Percentiles rank a stretch among this genome's conserved stretches.
These are phyloP conservation scores for Kickxella alabastrina DNA, from an alignment of 192 early-diverging fungal species.

Conservation along the genomic window DNA sequence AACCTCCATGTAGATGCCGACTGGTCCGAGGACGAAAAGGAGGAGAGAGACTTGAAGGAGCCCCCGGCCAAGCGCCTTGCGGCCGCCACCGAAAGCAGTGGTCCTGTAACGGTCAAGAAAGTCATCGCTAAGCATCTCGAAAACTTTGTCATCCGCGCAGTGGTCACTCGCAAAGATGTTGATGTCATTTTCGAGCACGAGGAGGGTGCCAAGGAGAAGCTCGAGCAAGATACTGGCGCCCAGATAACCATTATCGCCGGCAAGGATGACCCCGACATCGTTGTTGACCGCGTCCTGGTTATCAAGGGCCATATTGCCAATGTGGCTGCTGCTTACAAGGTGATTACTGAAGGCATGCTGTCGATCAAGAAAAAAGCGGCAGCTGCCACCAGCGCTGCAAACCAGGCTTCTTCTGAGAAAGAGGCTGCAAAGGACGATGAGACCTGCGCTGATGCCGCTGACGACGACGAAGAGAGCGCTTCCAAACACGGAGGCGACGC, in stretches of 20 bases:
- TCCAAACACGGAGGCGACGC: not conserved
- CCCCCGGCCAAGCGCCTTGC: conserved; percentile 40
- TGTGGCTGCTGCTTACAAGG: conserved; percentile 27
- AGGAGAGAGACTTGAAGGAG: conserved; percentile 46
- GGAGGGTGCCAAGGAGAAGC: conserved; percentile 7
- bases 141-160: conserved; percentile 43
- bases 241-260: conserved; percentile 34
- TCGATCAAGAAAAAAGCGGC: conserved; percentile 11
- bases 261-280: conserved; percentile 50
- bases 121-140: conserved; percentile 8
- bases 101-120: conserved; percentile 17
- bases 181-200: conserved; percentile 37
- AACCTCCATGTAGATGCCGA: conserved; percentile 45
- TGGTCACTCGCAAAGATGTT: conserved; percentile 51
- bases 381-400: not conserved
- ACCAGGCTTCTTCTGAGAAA: not conserved
- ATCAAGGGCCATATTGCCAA: conserved; percentile 35
- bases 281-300: conserved; percentile 48
- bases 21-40: conserved; percentile 49
- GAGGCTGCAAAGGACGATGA: not conserved
- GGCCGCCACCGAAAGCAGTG: conserved; percentile 6
- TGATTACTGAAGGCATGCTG: conserved; percentile 26
- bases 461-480: not conserved
- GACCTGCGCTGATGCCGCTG: conserved; percentile 5
- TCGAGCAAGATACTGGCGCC: conserved; percentile 23